Percentiles rank a stretch among this genome's conserved stretches.
Evolutionary conservation across 2,329 filamentous ascomycete species (phyloP).

Genomic region (Apiospora pterosperma): DNA sequence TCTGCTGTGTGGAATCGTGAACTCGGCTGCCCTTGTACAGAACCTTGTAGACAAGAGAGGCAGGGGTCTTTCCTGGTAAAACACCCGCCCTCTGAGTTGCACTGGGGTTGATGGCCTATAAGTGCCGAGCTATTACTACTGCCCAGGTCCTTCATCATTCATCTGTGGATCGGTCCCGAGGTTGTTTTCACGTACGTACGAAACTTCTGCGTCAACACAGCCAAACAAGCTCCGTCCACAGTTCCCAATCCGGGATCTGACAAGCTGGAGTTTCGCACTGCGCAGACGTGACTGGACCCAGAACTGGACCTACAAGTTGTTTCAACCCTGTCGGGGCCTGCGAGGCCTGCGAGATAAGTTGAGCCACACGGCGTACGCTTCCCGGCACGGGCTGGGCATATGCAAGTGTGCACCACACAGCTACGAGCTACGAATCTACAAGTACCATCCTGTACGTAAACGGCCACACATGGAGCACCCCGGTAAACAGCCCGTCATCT

Average conservation of each 20-base stretch:
- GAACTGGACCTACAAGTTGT: background rate
- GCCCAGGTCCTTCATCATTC: background rate
- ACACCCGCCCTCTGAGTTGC: background rate
- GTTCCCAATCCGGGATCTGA: background rate
- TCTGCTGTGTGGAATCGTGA: background rate
- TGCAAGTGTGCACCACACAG: background rate
- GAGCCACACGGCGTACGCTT: background rate
- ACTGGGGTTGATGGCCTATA: background rate
- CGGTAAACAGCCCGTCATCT: background rate
- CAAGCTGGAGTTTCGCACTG: background rate
- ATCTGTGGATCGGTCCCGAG: background rate
- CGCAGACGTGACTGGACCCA: background rate
- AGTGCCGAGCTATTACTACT: slow-evolving; percentile 1
- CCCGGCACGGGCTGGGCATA: background rate
- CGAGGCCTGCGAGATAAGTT: background rate
- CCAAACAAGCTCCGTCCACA: background rate
- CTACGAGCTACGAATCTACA: background rate
- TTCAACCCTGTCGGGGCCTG: background rate
- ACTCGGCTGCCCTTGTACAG: background rate
- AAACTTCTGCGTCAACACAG: background rate
- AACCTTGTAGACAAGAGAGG: background rate
- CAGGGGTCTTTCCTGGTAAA: background rate
- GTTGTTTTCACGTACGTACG: background rate
- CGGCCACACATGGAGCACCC: background rate
- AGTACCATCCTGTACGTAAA: background rate